Conservation (phyloP, 768 basidiomycete genomes). For the Suillus plorans region DNA sequence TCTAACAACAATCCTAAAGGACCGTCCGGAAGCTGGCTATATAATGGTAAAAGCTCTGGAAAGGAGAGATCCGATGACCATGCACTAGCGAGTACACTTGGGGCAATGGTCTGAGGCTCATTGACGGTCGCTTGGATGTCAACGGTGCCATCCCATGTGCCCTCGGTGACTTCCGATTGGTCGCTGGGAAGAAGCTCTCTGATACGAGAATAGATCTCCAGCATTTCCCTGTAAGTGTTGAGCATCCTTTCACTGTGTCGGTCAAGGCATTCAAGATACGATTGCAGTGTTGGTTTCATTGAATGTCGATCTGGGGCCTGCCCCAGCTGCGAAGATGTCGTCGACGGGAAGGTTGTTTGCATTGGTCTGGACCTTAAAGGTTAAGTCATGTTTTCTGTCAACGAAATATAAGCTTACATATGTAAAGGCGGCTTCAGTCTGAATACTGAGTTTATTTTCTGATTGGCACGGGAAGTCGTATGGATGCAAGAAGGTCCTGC, state of each 20-base stretch:
- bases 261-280: not conserved
- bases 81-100: not conserved
- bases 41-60: not conserved
- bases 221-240: not conserved
- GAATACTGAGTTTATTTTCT: too few relatives aligned
- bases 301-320: not conserved
- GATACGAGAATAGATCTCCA: not conserved
- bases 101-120: not conserved
- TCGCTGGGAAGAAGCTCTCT: not conserved
- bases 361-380: not conserved
- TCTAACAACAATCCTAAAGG: not conserved
- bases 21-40: not conserved
- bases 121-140: not conserved
- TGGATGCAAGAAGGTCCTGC: too few relatives aligned
- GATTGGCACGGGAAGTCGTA: too few relatives aligned
- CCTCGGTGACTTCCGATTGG: not conserved
- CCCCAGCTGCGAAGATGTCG: not conserved
- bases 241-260: not conserved
- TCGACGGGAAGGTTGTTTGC: not conserved
- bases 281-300: not conserved
- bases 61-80: too few relatives aligned
- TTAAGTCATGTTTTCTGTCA: not conserved
- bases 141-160: not conserved
- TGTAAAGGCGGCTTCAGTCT: too few relatives aligned
- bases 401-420: too few relatives aligned